Evolutionary conservation across 352 stramenopile species (phyloP), one percentile per base, ranked within the genome.

Genomic region (Thraustochytrium sp.): DNA sequence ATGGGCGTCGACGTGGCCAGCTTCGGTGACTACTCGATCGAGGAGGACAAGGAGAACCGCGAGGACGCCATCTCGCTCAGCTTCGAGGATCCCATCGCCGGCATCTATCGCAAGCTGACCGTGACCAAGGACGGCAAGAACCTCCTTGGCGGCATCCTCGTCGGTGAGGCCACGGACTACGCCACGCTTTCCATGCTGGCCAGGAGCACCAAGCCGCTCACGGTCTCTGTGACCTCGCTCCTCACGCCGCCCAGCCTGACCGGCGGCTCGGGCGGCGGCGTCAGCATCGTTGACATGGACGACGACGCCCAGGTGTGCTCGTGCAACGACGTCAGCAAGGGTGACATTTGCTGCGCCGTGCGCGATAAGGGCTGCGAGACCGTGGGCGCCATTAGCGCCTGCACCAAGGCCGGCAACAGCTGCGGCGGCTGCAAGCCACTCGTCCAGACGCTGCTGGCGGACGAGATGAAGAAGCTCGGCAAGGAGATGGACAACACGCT

Each of bases 51-150:
- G 62, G 92, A 86, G 77, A 77, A 86, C 55, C 46, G 64, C 38
- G 82, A 87, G 29, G 75, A 80, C 42, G 51, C 77, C 16, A 18
- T 82, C 40, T 87, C 89, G 68, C 82, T 94, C 11, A 91, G 94
- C 65, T 97, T 94, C 89, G 95, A 97, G 82, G 94, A 97, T 86
- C 91, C 92, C 23, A 86, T 96, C 9, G 87, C 90, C 74, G 89
- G 90, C 21, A 89, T 96, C 76, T 97, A 97, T 89, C 93, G 94
- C 75, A 96, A 96, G 84, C 90, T 97, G 36, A 94, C 96, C 85
- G 96, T 97, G 78, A 96, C 94, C 29, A 90, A 90, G 46, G 89
- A 92, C 46, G 90, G 89, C 36, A 92, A 89, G 56, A 87, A 89
- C 36, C 84, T 92, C 21, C 88, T 93, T 2, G 93, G 93, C 29